phyloP scores from a whole-genome alignment of 2,329 filamentous ascomycete species.

The Nemania diffusa region DNA sequence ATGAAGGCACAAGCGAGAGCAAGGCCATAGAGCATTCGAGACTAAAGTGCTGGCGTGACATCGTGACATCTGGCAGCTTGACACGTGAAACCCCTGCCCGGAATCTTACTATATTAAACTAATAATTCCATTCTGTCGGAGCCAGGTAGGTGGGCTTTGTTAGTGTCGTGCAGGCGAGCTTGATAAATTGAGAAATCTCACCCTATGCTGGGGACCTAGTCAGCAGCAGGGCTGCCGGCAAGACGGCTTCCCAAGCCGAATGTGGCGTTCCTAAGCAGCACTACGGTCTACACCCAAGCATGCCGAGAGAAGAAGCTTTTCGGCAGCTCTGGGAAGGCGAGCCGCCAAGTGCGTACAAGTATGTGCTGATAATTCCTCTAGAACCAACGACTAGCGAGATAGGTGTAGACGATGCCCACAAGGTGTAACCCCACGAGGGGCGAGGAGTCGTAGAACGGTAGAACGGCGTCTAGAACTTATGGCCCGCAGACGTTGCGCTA shows the following conservation, averaged over 20 bases:
- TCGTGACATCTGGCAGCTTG: conserved; percentile 5
- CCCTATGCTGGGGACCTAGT: conserved; percentile 6
- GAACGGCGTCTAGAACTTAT: conserved; percentile 19
- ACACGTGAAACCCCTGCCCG: conserved; percentile 27
- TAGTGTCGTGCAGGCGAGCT: background rate
- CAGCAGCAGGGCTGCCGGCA: conserved; percentile 31
- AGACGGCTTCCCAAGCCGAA: conserved; percentile 30
- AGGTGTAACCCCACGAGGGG: background rate
- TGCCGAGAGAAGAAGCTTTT: conserved; percentile 3
- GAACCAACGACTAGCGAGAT: conserved; percentile 3
- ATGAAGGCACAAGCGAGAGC: background rate
- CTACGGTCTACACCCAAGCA: background rate
- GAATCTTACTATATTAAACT: background rate
- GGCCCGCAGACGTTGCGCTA: conserved; percentile 5
- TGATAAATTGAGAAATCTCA: conserved; percentile 24
- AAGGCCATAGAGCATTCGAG: background rate
- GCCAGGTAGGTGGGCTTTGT: conserved; percentile 8
- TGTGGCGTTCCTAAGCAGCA: conserved; percentile 20
- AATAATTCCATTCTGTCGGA: conserved; percentile 14
- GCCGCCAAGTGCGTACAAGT: background rate
- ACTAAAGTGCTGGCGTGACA: background rate
- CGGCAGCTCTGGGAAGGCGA: conserved; percentile 3
- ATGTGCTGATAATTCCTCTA: background rate
- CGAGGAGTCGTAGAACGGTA: background rate
- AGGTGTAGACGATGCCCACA: background rate